Base-by-base conservation (phyloP, 2,329 filamentous ascomycete species). In the Juglanconis oblonga region DNA sequence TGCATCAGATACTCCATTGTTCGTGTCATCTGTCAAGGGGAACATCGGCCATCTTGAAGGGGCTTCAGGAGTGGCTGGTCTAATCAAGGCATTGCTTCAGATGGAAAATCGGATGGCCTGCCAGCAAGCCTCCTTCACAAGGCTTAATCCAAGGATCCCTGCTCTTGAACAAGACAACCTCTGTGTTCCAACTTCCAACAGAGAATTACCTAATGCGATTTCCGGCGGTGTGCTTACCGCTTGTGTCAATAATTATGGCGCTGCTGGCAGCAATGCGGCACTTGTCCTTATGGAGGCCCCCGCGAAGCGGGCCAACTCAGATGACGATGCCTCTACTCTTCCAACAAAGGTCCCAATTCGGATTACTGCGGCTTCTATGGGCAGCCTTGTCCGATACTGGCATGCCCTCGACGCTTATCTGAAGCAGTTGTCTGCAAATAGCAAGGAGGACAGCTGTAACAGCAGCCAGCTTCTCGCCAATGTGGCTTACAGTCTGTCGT, bases 181-280 rank as follows among this genome's bases (percentile, higher is more conserved):
- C n/a, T n/a, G n/a, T n/a, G n/a, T n/a, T n/a, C n/a, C n/a, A n/a
- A n/a, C n/a, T n/a, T n/a, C n/a, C n/a, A n/a, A n/a, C n/a, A n/a
- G n/a, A n/a, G n/a, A n/a, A n/a, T n/a, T n/a, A n/a, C n/a, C n/a
- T n/a, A n/a, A n/a, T n/a, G n/a, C n/a, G n/a, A n/a, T n/a, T 67
- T 8, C 61, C 67, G 4, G 36, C 76, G 68, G 70, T 36, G 65
- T 8, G 53, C 57, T 1, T 38, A 55, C 67, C 3, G 72, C 72
- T 4, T 62, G 67, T 3, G 62, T 76, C 33, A 76, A 73, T 59
- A 75, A 68, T 48, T 76, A 74, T 44, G 74, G 74, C 8, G 74
- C 74, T 1, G 66, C 72, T 5, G 74, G 74, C 0, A 70, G 67
- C 40, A 76, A 76, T 49, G 67, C 70, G 3, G 67, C 71, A 13